These are phyloP conservation scores for Podospora didyma DNA, from an alignment of 495 filamentous ascomycete genomes.

Conservation along the genomic window DNA sequence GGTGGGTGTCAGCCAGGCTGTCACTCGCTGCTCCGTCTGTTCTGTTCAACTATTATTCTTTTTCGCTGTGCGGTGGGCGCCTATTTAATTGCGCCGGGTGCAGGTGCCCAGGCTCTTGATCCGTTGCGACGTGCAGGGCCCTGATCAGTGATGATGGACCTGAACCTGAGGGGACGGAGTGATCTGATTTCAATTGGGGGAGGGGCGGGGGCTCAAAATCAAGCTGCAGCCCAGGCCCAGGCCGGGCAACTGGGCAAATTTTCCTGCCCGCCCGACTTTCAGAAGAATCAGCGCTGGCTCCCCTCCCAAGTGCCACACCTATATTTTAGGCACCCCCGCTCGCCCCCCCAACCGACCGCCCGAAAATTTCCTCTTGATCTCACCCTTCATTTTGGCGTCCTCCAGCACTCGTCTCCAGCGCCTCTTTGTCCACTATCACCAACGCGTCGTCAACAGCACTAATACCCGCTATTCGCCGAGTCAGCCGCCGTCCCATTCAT, in stretches of 20 bases:
- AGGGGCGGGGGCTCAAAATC: constrained; percentile 15
- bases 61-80: constrained; percentile 8
- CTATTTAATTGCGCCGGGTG: constrained; percentile 8
- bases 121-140: not conserved
- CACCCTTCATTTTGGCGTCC: constrained; percentile 29
- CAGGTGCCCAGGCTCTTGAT: not conserved
- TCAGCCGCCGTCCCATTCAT: constrained; percentile 9
- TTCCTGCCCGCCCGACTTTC: constrained; percentile 20
- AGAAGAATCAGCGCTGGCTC: constrained; percentile 28
- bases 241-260: constrained; percentile 16
- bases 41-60: not conserved
- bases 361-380: constrained; percentile 31
- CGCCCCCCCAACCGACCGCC: constrained; percentile 24
- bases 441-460: constrained; percentile 15
- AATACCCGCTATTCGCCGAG: constrained; percentile 13
- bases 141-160: constrained; percentile 2
- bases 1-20: too few relatives aligned
- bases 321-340: constrained; percentile 30
- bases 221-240: constrained; percentile 5
- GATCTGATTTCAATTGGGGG: constrained; percentile 21
- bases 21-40: not conserved
- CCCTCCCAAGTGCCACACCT: constrained; percentile 19
- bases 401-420: constrained; percentile 18
- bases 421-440: constrained; percentile 22
- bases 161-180: not conserved